These are phyloP conservation scores for Eucalyptus curtisii DNA, from an alignment of 345 rosid species.

Conservation along the genomic window DNA sequence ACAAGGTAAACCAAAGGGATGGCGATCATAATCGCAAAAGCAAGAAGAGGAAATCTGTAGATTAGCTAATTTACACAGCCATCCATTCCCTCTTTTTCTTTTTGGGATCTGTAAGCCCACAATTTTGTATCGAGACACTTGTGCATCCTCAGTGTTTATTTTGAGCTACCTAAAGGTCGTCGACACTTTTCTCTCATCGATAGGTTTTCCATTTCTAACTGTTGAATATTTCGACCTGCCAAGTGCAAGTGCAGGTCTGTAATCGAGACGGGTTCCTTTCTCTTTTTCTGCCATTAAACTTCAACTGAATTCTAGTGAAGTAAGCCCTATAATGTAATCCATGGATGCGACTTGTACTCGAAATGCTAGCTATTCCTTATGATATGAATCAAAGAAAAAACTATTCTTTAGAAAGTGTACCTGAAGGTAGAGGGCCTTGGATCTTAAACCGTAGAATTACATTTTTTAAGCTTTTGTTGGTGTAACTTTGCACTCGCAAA, in stretches of 20 bases:
- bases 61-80: neutral
- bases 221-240: neutral
- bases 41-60: conserved; percentile 15
- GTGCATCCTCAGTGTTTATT: neutral
- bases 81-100: neutral
- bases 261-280: neutral
- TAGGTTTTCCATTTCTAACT: neutral
- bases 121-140: neutral
- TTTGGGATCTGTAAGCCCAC: neutral
- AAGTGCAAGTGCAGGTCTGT: neutral
- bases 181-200: neutral
- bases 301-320: neutral
- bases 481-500: neutral
- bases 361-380: neutral
- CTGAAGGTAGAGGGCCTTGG: neutral
- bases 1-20: conserved; percentile 12
- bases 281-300: neutral
- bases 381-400: neutral
- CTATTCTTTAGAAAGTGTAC: neutral
- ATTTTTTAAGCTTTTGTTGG: neutral
- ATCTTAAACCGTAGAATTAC: too few species aligned
- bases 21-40: neutral
- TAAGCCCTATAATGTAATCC: neutral
- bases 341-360: neutral
- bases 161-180: neutral